phyloP scores from a whole-genome alignment of 768 basidiomycete species.

The Clavulina sp. region DNA sequence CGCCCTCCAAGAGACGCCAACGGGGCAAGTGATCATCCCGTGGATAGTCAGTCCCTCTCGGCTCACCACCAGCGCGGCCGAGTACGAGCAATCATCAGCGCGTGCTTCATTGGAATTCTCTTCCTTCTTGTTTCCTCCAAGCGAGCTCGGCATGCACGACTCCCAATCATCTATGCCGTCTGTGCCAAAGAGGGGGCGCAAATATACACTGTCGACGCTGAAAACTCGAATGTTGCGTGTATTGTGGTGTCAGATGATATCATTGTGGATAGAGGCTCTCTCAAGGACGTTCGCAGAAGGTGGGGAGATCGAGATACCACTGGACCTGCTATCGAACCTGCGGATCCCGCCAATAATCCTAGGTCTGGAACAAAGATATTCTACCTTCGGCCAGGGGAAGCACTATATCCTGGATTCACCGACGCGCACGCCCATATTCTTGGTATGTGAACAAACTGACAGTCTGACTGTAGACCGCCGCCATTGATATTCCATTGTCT shows the following conservation, averaged over 20 bases:
- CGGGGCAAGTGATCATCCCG: too few species aligned
- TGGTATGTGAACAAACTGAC: too few species aligned
- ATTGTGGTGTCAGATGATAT: constrained; percentile 33
- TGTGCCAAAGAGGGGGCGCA: constrained; percentile 5
- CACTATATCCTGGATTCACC: constrained; percentile 56
- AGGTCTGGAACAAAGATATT: constrained; percentile 21
- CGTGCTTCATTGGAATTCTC: neutral
- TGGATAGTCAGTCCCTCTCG: too few species aligned
- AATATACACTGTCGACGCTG: constrained; percentile 55
- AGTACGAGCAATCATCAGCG: neutral
- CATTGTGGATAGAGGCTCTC: constrained; percentile 32
- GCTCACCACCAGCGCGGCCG: neutral
- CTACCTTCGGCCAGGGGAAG: constrained; percentile 33
- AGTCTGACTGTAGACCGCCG: constrained; percentile 13
- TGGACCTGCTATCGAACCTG: constrained; percentile 8
- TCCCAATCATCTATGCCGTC: neutral
- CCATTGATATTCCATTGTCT: constrained; percentile 43
- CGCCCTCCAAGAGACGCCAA: too few species aligned
- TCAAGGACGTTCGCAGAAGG: constrained; percentile 29
- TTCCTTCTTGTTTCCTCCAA: neutral
- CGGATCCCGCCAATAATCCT: constrained; percentile 12
- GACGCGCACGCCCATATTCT: constrained; percentile 24
- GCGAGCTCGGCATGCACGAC: neutral
- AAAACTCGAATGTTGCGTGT: constrained; percentile 37
- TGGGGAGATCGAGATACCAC: constrained; percentile 15